Evolutionary conservation across 2,329 filamentous ascomycete genomes (phyloP), one percentile per base, ranked within the genome.

Genomic region (Aspergillus sp.): DNA sequence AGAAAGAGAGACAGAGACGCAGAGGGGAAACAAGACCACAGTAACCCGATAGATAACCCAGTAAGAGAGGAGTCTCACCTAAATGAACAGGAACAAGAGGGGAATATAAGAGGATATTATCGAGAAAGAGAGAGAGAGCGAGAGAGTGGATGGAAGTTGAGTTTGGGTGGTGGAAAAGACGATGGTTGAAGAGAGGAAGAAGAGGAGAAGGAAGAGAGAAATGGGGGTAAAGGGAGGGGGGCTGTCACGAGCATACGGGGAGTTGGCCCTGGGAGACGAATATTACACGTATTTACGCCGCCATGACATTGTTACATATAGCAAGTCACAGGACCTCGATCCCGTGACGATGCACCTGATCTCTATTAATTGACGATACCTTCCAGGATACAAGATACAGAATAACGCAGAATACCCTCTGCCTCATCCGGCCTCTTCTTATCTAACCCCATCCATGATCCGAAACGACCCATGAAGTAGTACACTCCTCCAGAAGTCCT

Each of bases 161-260:
- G 34, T n/a, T 29, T 28, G 44, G 40, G 40, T 29, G 19, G 32
- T 29, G 41, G 30, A 29, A 34, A 45, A 44, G 45, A 46, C 36
- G 44, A 43, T 26, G 50, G 38, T 32, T 43, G 46, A 42, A 50
- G 48, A 48, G 51, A 49, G 46, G 48, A 42, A 47, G 49, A 50
- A 45, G 50, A 44, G 46, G 45, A 45, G 44, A 49, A 46, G 41
- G 42, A 42, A 49, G 44, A 47, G 45, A 44, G 44, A 30, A 44
- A 39, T 50, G 53, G 52, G 56, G 55, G 52, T 38, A 48, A 46
- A 42, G 44, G 52, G 49, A 48, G 46, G 34, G 44, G 44, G 48
- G 41, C 48, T 41, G n/a, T 26, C 36, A 39, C 19, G 19, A 19
- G 19, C 19, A 26, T 39, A 28, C 36, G 12, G 12, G 8, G 36